Percentiles rank a stretch among this genome's conserved stretches.
These are phyloP conservation scores for Ustilago trichophora DNA, from an alignment of 1,284 basidiomycete species.

Conservation along the genomic window DNA sequence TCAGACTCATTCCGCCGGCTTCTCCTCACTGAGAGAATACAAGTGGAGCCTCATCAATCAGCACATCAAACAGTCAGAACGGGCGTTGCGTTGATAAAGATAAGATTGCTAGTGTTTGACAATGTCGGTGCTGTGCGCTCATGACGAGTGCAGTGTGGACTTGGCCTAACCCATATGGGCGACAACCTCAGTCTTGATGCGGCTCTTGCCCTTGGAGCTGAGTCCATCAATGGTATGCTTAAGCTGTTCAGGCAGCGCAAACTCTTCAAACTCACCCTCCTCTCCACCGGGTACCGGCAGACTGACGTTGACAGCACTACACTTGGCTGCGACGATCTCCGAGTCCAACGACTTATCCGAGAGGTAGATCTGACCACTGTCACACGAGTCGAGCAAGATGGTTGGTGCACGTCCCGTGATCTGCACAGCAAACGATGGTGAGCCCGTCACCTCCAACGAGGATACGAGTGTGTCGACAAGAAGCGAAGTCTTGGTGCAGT, in stretches of 20 bases:
- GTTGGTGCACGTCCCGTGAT: constrained; percentile 89
- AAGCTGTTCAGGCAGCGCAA: constrained; percentile 94
- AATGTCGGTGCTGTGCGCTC: too few relatives aligned
- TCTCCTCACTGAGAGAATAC: too few relatives aligned
- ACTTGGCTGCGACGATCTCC: constrained; percentile 95
- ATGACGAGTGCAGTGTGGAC: too few relatives aligned
- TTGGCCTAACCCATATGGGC: constrained; percentile 55
- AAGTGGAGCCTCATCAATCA: too few relatives aligned
- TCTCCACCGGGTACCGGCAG: constrained; percentile 87
- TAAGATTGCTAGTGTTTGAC: too few relatives aligned
- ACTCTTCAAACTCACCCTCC: constrained; percentile 89
- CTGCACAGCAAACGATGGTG: constrained; percentile 91
- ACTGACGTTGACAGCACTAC: constrained; percentile 90
- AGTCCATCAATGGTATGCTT: constrained; percentile 81
- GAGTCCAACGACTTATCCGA: constrained; percentile 80
- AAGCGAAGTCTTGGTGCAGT: constrained; percentile 84
- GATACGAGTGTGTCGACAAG: constrained; percentile 92
- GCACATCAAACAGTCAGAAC: too few relatives aligned
- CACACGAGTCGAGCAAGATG: constrained; percentile 91
- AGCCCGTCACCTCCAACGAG: constrained; percentile 84
- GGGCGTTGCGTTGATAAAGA: too few relatives aligned
- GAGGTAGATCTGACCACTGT: constrained; percentile 93
- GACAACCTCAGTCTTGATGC: constrained; percentile 60
- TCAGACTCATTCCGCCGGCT: too few relatives aligned
- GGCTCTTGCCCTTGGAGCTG: constrained; percentile 75